A percentile compares a stretch with the other conserved stretches of the same genome.
Conservation (phyloP, 306 rosid species). For the Oemleria cerasiformis region DNA sequence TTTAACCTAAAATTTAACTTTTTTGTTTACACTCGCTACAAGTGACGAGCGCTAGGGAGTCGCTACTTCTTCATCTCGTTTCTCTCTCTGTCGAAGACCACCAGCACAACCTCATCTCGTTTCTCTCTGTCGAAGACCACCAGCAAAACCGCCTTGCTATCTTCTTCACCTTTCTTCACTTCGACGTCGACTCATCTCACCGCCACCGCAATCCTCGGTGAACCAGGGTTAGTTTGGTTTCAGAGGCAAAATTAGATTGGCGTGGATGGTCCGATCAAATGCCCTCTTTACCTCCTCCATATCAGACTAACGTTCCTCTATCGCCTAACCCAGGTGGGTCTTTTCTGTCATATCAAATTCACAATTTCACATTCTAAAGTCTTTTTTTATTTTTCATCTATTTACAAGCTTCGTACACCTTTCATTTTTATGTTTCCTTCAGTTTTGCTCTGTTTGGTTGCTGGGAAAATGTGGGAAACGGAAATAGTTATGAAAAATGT, state of each 20-base stretch:
- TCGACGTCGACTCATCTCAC: no score
- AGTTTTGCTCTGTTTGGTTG: slow-evolving; percentile 18
- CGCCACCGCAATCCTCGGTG: no score
- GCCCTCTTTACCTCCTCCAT: slow-evolving; percentile 48
- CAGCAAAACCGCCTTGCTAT: no score
- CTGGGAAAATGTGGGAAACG: background rate
- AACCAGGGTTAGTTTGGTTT: background rate
- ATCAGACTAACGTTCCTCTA: slow-evolving; percentile 45
- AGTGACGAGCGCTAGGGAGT: no score
- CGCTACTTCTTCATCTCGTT: no score
- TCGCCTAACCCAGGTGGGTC: slow-evolving; percentile 49
- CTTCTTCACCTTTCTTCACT: no score
- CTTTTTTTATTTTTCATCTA: background rate
- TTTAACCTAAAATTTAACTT: no score
- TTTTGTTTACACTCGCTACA: no score
- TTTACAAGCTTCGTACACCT: background rate
- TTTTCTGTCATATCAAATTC: slow-evolving; percentile 18
- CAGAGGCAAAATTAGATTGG: slow-evolving; percentile 14
- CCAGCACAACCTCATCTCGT: no score
- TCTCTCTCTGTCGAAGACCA: no score
- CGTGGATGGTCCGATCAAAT: slow-evolving; percentile 50
- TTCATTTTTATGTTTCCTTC: background rate
- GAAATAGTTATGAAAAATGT: background rate
- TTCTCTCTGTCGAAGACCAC: no score
- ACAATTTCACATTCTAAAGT: background rate